Base-by-base conservation (phyloP, 805 yeast genomes). In the Blastobotrys attinorum region DNA sequence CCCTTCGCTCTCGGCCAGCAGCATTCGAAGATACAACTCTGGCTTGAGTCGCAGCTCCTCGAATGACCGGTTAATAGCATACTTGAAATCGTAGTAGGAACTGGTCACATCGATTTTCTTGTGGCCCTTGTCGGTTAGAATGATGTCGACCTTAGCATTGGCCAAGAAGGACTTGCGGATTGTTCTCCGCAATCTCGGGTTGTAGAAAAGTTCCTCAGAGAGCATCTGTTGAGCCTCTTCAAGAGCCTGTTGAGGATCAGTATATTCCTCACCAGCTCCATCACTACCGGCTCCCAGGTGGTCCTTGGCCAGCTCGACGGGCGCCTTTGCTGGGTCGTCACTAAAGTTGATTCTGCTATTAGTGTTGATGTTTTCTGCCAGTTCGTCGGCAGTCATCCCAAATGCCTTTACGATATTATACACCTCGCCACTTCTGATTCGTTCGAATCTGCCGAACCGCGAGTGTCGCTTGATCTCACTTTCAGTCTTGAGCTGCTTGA, bases 51-150 rank as follows among this genome's bases (percentile, higher is more conserved):
- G 72, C 56, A 92, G 76, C 46, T 87, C 87, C n/a, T 74, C 73
- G 13, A 89, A 80, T 2, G 84, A 72, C 59, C 92, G 75, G 63
- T 87, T 84, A 45, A 78, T 73, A 18, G 96, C 94, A 63, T 92
- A 92, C 59, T 92, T 92, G 66, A 92, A 81, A 57, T 87, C 95
- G 47, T 84, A 87, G 56, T 80, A 89, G 2, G 88, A 83, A 43
- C 89, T 81, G 52, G 79, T 81, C 42, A 75, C 79, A 52, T 82
- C 92, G 47, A 92, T 90, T 52, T 81, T 79, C 27, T 77, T 70
- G 54, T 72, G 73, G 51, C 94, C 94, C 59, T 87, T 88, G 48
- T 88, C 94, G 0, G 97, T 88, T 37, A 88, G 67, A 13, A 76
- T 76, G 8, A 89, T 80, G 59, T 82, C 82, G 22, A 89, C 73